These are phyloP conservation scores for Glarea lozoyensis DNA, from an alignment of 495 filamentous ascomycete species.

Conservation along the genomic window DNA sequence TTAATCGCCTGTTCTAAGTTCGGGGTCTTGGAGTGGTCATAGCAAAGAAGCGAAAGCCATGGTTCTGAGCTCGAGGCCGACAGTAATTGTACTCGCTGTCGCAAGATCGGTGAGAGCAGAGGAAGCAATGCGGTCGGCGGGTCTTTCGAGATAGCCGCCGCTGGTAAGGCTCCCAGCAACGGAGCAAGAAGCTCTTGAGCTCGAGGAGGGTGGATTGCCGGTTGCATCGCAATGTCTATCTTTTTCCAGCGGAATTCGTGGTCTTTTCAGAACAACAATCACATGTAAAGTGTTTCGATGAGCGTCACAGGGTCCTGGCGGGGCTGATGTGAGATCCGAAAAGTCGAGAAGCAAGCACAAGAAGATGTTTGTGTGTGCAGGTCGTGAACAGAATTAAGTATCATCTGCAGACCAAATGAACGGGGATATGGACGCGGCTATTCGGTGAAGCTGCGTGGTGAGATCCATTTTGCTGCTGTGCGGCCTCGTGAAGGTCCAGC, in stretches of 20 bases:
- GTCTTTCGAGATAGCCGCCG: conserved; percentile 66
- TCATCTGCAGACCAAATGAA: neutral
- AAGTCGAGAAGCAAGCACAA: neutral
- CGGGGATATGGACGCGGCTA: neutral
- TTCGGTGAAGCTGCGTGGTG: neutral
- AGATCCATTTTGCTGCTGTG: neutral
- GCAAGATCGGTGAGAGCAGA: conserved; percentile 81
- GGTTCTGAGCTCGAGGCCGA: conserved; percentile 57
- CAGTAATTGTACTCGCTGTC: conserved; percentile 77
- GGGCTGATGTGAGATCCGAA: neutral
- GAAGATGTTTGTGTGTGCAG: neutral
- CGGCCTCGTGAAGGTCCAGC: neutral
- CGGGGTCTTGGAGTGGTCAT: conserved; percentile 60
- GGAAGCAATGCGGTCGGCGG: conserved; percentile 73
- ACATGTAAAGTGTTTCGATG: neutral
- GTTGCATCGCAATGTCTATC: conserved; percentile 20
- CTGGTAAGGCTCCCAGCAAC: conserved; percentile 77
- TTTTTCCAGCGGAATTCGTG: neutral
- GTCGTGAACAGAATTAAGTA: too few species aligned
- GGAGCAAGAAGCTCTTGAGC: conserved; percentile 58
- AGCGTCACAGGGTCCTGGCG: neutral
- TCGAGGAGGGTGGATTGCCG: conserved; percentile 52
- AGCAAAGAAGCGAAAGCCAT: conserved; percentile 88
- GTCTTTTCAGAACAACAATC: neutral
- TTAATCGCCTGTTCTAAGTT: conserved; percentile 57